A percentile compares a stretch with the other conserved stretches of the same genome.
Evolutionary conservation across 176 grass and related monocot species (phyloP).

Genomic region (Phragmites australis): DNA sequence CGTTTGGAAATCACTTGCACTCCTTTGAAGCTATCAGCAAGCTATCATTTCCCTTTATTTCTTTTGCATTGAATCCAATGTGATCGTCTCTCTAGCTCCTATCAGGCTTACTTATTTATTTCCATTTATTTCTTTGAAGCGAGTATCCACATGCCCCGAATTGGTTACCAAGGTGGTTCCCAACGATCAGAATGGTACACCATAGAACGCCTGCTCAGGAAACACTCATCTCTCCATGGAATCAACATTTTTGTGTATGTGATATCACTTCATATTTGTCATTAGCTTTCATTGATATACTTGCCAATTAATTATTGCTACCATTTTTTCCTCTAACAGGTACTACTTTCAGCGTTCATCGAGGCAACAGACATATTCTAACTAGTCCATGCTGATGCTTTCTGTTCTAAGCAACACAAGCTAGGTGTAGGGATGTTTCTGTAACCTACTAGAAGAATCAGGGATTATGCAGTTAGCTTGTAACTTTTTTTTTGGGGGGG

Average conservation of each 20-base stretch:
- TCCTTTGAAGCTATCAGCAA: conserved; percentile 5
- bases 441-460: conserved; percentile 14
- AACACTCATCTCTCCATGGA: conserved; percentile 73
- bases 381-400: neutral
- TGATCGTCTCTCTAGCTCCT: conserved; percentile 22
- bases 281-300: conserved; percentile 18
- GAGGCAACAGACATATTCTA: conserved; percentile 14
- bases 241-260: conserved; percentile 86
- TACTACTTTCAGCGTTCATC: conserved; percentile 65
- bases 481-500: no score
- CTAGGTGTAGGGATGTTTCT: neutral
- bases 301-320: conserved; percentile 23
- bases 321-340: conserved; percentile 42
- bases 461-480: neutral
- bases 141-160: conserved; percentile 89
- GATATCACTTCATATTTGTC: neutral
- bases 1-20: conserved; percentile 7
- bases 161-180: conserved; percentile 77
- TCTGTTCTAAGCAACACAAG: neutral
- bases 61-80: neutral
- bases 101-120: neutral
- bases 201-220: conserved; percentile 83
- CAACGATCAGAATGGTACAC: conserved; percentile 92
- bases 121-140: conserved; percentile 50
- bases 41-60: neutral